Conservation (phyloP, 148 eudicot species). For the Amaranthus hypochondriacus region DNA sequence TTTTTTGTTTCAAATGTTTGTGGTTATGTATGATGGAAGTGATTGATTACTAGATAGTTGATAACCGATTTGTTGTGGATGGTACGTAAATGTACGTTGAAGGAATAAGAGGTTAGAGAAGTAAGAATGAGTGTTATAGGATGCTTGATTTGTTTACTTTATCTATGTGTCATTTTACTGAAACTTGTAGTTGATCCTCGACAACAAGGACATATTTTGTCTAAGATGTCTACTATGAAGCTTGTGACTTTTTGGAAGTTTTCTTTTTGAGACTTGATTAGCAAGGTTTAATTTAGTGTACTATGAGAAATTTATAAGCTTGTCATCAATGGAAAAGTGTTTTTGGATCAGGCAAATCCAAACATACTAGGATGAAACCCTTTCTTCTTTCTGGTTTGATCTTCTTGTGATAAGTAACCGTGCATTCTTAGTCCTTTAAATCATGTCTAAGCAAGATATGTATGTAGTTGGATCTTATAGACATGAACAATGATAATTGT, state of each 20-base stretch:
- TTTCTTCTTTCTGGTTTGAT: neutral
- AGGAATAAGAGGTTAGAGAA: neutral
- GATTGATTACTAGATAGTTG: neutral
- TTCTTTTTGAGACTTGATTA: slow-evolving; percentile 3
- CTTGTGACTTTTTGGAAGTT: neutral
- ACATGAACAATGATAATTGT: no score
- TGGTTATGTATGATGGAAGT: neutral
- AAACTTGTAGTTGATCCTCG: neutral
- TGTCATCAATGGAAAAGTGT: neutral
- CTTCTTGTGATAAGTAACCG: no score
- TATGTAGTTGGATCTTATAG: no score
- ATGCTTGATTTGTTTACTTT: neutral
- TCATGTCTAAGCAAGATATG: no score
- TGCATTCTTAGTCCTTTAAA: no score
- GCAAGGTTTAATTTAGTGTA: neutral
- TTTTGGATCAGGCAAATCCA: neutral
- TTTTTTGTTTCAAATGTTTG: neutral
- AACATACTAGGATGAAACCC: neutral
- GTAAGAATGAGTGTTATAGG: neutral
- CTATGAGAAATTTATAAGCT: neutral
- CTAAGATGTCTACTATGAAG: neutral
- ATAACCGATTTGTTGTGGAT: neutral
- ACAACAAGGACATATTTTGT: neutral
- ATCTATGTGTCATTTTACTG: neutral
- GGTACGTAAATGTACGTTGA: neutral